Conservation (phyloP, 2,329 filamentous ascomycete species). For the Colletotrichum eremochloae region DNA sequence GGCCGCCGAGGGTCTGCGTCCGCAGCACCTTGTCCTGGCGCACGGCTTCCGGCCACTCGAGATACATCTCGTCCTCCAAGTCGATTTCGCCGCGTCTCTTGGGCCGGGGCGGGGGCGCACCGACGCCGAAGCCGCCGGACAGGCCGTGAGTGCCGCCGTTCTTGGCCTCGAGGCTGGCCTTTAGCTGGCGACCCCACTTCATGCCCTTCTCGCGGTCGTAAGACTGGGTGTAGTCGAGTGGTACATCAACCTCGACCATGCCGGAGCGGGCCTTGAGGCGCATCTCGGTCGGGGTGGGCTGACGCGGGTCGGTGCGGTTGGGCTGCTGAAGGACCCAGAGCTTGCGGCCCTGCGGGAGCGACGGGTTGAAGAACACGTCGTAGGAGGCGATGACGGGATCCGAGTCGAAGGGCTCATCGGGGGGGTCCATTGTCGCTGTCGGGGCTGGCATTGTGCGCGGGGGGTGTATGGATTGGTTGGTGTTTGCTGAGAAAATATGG, state of each 20-base stretch:
- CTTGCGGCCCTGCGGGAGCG: constrained; percentile 71
- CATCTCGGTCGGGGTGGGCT: constrained; percentile 74
- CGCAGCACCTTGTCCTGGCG: constrained; percentile 79
- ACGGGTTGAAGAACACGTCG: constrained; percentile 87
- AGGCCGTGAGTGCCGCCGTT: constrained; percentile 77
- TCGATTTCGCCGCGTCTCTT: constrained; percentile 52
- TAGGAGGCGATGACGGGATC: constrained; percentile 83
- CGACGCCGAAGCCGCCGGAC: constrained; percentile 79
- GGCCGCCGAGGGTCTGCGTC: constrained; percentile 87
- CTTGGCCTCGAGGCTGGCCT: constrained; percentile 69
- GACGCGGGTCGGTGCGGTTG: constrained; percentile 75
- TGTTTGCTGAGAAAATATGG: not conserved
- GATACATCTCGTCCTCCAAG: constrained; percentile 60
- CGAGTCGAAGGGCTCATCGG: constrained; percentile 55
- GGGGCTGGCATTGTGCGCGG: constrained; percentile 30
- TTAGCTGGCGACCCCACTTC: constrained; percentile 83
- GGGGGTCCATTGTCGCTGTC: constrained; percentile 46
- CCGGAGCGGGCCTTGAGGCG: constrained; percentile 86
- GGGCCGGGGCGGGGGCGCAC: constrained; percentile 58
- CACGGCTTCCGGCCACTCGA: constrained; percentile 77
- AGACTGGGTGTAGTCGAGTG: constrained; percentile 76
- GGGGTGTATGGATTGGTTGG: not conserved
- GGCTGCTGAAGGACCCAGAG: constrained; percentile 92
- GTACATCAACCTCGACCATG: constrained; percentile 93
- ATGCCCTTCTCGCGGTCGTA: constrained; percentile 90